These are phyloP conservation scores for Ensete glaucum DNA, from an alignment of 176 grass and related monocot genomes.

Conservation along the genomic window DNA sequence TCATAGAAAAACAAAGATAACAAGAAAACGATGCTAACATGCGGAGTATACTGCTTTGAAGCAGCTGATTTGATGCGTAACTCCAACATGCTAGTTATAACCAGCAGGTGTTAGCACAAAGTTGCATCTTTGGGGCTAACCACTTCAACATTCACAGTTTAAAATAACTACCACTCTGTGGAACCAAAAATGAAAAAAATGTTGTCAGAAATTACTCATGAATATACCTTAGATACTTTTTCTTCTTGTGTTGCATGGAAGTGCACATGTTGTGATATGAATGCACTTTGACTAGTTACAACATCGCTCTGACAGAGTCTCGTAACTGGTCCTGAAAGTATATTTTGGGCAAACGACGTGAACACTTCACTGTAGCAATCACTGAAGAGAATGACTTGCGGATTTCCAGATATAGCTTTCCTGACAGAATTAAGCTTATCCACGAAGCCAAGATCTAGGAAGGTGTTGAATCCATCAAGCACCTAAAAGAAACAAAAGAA, in stretches of 20 bases:
- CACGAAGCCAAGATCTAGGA: conserved; percentile 25
- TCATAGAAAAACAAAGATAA: too few relatives aligned
- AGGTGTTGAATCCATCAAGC: conserved; percentile 58
- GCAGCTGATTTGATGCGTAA: too few relatives aligned
- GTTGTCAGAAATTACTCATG: background rate
- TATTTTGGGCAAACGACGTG: conserved; percentile 24
- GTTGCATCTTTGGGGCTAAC: background rate
- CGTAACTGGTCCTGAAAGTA: conserved; percentile 45
- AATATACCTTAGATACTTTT: conserved; percentile 52
- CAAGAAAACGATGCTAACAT: too few relatives aligned
- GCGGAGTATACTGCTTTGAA: too few relatives aligned
- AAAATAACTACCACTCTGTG: background rate
- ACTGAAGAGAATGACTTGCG: conserved; percentile 57
- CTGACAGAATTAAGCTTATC: conserved; percentile 46
- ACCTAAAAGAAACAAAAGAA: conserved; percentile 32
- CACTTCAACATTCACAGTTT: background rate
- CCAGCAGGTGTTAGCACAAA: background rate
- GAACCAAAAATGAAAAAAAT: background rate
- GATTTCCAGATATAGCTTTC: conserved; percentile 34
- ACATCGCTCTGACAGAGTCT: conserved; percentile 40
- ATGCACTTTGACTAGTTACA: conserved; percentile 44
- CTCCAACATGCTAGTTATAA: background rate
- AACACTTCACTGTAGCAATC: conserved; percentile 25
- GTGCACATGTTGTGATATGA: conserved; percentile 43
- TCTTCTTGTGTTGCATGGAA: conserved; percentile 31